phyloP scores from a whole-genome alignment of 2,329 filamentous ascomycete species.

The Neopestalotiopsis sp. region DNA sequence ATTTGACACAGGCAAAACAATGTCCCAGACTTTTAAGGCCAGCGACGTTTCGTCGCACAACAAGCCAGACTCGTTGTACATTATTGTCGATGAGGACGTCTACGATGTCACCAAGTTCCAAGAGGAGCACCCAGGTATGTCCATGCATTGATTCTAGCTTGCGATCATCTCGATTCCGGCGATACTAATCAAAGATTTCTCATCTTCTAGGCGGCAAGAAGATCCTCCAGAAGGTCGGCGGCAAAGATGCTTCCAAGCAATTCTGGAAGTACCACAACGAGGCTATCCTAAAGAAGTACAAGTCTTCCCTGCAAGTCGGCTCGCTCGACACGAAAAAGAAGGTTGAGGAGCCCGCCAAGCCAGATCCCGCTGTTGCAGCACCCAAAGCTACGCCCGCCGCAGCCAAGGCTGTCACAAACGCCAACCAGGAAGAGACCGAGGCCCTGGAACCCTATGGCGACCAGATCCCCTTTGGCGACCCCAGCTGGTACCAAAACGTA shows the following conservation, averaged over 20 bases:
- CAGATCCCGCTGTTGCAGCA: constrained; percentile 54
- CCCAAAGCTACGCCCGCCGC: constrained; percentile 42
- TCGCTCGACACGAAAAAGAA: constrained; percentile 79
- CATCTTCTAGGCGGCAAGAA: constrained; percentile 61
- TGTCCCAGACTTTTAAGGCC: constrained; percentile 87
- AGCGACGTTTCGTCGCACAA: constrained; percentile 91
- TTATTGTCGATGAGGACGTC: constrained; percentile 92
- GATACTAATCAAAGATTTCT: not conserved
- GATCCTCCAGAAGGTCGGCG: constrained; percentile 66
- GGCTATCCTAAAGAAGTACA: constrained; percentile 86
- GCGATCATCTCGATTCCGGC: not conserved
- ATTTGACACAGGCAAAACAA: constrained; percentile 45
- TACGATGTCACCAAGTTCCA: constrained; percentile 93
- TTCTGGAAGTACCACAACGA: constrained; percentile 85
- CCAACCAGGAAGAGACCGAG: constrained; percentile 62
- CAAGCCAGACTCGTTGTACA: constrained; percentile 84
- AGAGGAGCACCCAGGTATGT: constrained; percentile 79
- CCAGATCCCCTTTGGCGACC: constrained; percentile 89
- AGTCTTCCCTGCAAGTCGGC: constrained; percentile 76
- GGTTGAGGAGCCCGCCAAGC: constrained; percentile 58
- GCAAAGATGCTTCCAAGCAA: constrained; percentile 70
- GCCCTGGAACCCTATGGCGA: constrained; percentile 84
- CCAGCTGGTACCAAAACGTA: constrained; percentile 93
- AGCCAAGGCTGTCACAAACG: constrained; percentile 39
- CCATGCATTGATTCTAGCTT: not conserved